Evolutionary conservation across 2,329 filamentous ascomycete species (phyloP), one percentile per base, ranked within the genome.

Genomic region (Fusarium vanettenii): DNA sequence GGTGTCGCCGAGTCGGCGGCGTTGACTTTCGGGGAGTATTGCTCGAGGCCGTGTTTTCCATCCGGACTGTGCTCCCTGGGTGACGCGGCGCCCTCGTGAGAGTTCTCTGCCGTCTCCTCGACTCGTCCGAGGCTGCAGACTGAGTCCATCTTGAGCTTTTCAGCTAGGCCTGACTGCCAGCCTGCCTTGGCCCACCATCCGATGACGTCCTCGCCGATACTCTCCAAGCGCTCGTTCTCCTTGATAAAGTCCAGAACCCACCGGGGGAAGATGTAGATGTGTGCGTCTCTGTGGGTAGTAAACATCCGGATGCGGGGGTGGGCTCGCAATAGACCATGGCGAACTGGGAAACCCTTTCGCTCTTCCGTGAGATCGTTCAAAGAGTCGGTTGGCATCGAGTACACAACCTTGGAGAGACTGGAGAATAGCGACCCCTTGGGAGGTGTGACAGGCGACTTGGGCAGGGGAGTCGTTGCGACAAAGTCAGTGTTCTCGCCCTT

Each of bases 401-500:
- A 92, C n/a, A 95, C 93, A 6, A 98, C 84, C 67, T 93, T 93
- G n/a, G 92, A 93, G 10, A 97, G 86, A 68, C 91, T 85, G 20
- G 89, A 87, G 69, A 94, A 86, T 62, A 97, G 82, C 1, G 93
- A 93, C 33, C 89, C 90, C 71, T 90, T 88, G 1, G 82, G 81
- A 18, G 80, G 71, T 4, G 77, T 75, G 6, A 78, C 66, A 0
- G 90, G 87, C 11, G 91, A 86, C 6, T 86, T 80, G 5, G 91
- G 85, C 7, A 97, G 85, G 5, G 93, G 91, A 0, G 93, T 89
- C 1, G 94, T 95, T 10, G 93, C 94, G 78, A 98, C 90, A 81
- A 98, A 98, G 80, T 98, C 96, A 2, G 95, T 97, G 82, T 98
- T 95, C 82, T 98, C 95, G 55, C 93, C 93, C 84, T 98, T 98